Evolutionary conservation across 495 filamentous ascomycete genomes (phyloP), one percentile per base, ranked within the genome.

Genomic region (Tuber calosporum): DNA sequence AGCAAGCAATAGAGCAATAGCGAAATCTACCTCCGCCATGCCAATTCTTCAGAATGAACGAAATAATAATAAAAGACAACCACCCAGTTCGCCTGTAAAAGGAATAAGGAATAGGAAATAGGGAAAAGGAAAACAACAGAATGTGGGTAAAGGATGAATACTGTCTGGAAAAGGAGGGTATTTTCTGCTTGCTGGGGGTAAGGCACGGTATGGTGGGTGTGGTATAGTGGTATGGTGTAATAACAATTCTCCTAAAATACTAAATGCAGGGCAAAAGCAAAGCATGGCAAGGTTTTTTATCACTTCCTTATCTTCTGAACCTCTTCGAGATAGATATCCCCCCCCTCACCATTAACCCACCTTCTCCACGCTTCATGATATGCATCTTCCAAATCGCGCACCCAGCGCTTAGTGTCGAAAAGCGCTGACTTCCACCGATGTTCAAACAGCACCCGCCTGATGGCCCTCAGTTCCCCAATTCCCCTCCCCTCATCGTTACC

Each of bases 321-420:
- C 53, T 74, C 79, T 19, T 75, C 72, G 69, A 90, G 84, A 77
- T 86, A 94, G 74, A 99, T 95, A 86, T 99, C 95, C 67, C 95
- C 93, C 42, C 93, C 91, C 84, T 92, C 90, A 42, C 92, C 93
- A 42, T 84, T 86, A 42, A 92, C 96, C 93, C 93, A 98, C 79
- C 87, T 86, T 75, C 86, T 85, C 95, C 95, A 99, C 15, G 93
- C 93, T 80, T 89, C 87, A 73, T 90, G 89, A 81, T 97, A 98
- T 30, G 93, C 93, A 73, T 88, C 86, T 84, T 99, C 95, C 73
- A 99, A 82, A 85, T 98, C 94, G 53, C 86, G 84, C 62, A 99
- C 95, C 95, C 95, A 99, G 74, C 96, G 87, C 76, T 84, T 86
- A 36, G 95, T 99, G 83, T 99, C 91, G 82, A 98, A 99, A 48